These are phyloP conservation scores for Auriculariales sp. DNA, from an alignment of 768 basidiomycete genomes.

Conservation along the genomic window DNA sequence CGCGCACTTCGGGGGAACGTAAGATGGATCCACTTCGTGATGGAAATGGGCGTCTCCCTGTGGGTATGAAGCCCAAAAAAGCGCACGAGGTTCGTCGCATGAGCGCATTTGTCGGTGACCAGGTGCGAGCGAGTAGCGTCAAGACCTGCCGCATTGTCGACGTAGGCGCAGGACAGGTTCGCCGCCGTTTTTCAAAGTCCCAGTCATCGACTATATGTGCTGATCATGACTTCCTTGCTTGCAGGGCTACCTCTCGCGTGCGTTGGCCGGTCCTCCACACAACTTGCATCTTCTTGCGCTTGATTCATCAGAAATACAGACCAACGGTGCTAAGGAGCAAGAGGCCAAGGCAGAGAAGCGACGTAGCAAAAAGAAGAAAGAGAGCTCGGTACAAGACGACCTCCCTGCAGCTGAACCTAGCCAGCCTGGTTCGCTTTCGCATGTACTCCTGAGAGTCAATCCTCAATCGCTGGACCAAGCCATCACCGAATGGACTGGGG, in stretches of 20 bases:
- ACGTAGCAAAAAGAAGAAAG: conserved; percentile 17
- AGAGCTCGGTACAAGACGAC: not conserved
- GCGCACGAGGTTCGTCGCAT: conserved; percentile 55
- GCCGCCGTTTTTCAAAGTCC: conserved; percentile 7
- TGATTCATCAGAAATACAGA: conserved; percentile 46
- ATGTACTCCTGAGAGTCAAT: conserved; percentile 42
- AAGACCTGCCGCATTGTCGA: conserved; percentile 40
- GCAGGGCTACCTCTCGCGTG: conserved; percentile 52
- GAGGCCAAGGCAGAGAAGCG: conserved; percentile 11
- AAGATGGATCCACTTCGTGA: conserved; percentile 1
- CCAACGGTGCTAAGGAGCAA: conserved; percentile 29
- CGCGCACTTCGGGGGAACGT: conserved; percentile 7
- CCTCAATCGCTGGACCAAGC: conserved; percentile 28
- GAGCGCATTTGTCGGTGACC: conserved; percentile 33
- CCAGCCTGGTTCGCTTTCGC: conserved; percentile 27
- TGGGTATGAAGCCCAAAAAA: conserved; percentile 66
- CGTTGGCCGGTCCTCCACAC: conserved; percentile 16
- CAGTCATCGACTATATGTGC: too few relatives aligned
- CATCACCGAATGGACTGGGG: conserved; percentile 37
- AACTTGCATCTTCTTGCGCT: conserved; percentile 45
- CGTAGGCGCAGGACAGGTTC: conserved; percentile 58
- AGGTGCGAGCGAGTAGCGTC: conserved; percentile 17
- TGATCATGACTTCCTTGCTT: conserved; percentile 1
- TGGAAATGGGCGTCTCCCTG: conserved; percentile 3
- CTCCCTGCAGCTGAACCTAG: conserved; percentile 1